Evolutionary conservation across 345 rosid species (phyloP).

Genomic region (Ceriops decandra): DNA sequence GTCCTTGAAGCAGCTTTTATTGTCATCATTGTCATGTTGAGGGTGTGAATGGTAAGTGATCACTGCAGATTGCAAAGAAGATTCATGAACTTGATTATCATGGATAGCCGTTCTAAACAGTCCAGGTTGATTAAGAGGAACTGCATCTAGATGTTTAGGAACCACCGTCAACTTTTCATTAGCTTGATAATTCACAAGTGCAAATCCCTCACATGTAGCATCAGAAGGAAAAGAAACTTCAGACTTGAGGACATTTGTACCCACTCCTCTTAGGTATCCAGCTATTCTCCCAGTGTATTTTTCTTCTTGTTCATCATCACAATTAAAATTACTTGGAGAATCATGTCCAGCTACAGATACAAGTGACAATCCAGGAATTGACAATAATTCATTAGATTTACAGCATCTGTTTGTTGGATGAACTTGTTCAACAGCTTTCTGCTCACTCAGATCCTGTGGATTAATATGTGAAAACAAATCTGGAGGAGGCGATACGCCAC

Average conservation of each 20-base stretch:
- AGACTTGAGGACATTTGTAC: conserved; percentile 26
- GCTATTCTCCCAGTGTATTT: conserved; percentile 23
- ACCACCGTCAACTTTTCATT: conserved; percentile 20
- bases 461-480: conserved; percentile 68
- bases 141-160: conserved; percentile 19
- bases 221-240: conserved; percentile 29
- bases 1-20: conserved; percentile 12
- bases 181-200: conserved; percentile 24
- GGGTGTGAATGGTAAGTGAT: conserved; percentile 36
- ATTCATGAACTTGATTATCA: conserved; percentile 25
- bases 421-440: conserved; percentile 32
- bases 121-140: conserved; percentile 14
- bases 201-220: conserved; percentile 33
- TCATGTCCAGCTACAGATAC: conserved; percentile 14
- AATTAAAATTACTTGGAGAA: conserved; percentile 17
- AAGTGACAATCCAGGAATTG: conserved; percentile 26
- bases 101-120: conserved; percentile 11
- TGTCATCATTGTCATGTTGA: conserved; percentile 29
- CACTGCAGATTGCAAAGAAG: conserved; percentile 27
- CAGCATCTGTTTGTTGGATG: conserved; percentile 27
- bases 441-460: conserved; percentile 40
- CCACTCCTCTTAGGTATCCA: conserved; percentile 42
- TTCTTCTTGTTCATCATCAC: conserved; percentile 21
- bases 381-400: conserved; percentile 29
- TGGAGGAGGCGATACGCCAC: conserved; percentile 88